Percentiles rank a stretch among this genome's conserved stretches.
phyloP scores from a whole-genome alignment of 2,329 filamentous ascomycete genomes.

The Venturia effusa region DNA sequence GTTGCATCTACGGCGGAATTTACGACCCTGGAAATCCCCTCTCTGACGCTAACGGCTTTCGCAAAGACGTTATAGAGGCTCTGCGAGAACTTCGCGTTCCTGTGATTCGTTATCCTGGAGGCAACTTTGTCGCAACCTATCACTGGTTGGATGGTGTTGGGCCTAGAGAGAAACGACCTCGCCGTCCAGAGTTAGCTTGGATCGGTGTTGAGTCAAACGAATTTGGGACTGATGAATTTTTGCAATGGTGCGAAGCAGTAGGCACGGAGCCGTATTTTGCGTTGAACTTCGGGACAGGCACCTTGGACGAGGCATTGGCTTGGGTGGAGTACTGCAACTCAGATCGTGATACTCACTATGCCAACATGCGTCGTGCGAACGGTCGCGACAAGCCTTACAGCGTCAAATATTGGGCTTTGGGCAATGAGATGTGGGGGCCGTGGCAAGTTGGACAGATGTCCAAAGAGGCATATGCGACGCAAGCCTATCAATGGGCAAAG shows the following conservation, averaged over 20 bases:
- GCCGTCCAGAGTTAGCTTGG: conserved; percentile 66
- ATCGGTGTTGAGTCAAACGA: conserved; percentile 64
- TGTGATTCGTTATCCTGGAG: conserved; percentile 70
- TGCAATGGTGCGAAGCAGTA: conserved; percentile 66
- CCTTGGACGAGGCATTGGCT: conserved; percentile 49
- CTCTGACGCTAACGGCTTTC: conserved; percentile 65
- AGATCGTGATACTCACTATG: conserved; percentile 66
- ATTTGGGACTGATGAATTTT: conserved; percentile 80
- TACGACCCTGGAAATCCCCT: conserved; percentile 66
- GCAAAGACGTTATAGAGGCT: conserved; percentile 65
- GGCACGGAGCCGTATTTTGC: conserved; percentile 69
- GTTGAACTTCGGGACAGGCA: conserved; percentile 65
- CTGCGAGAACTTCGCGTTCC: conserved; percentile 65
- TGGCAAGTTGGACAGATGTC: conserved; percentile 60
- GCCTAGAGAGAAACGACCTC: conserved; percentile 56
- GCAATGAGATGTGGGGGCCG: conserved; percentile 61
- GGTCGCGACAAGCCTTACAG: conserved; percentile 68
- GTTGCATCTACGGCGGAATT: conserved; percentile 79
- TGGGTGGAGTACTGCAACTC: conserved; percentile 87
- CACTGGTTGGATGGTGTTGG: conserved; percentile 78
- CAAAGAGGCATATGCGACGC: conserved; percentile 58
- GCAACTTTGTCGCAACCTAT: conserved; percentile 77
- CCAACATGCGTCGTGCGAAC: conserved; percentile 66
- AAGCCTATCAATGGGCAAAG: conserved; percentile 62
- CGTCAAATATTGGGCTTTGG: conserved; percentile 21